Base-by-base conservation (phyloP, 2,329 filamentous ascomycete species). In the Beauveria australis region DNA sequence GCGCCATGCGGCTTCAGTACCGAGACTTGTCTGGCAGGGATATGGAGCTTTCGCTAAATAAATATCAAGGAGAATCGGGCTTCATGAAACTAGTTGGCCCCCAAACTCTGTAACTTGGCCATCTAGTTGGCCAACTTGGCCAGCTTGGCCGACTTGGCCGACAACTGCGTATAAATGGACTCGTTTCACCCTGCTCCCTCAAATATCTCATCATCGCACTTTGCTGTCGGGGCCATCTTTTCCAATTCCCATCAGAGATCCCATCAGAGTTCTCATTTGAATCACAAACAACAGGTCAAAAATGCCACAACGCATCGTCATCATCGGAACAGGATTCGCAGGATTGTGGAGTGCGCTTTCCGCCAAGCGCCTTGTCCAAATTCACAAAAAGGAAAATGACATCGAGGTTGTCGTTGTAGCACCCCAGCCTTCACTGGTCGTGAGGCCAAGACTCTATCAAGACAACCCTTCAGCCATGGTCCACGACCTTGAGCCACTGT, bases 271-370 rank as follows among this genome's bases (percentile, higher is more conserved):
- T 41, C 10, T 1, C 4, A 18, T 26, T 12, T 19, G n/a, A 22
- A 2, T 28, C 14, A 14, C 22, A 16, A 10, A 30, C 12, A 22
- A 18, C 18, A 37, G 14, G 12, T 12, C 16, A 24, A 48, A 3
- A n/a, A 61, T 56, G 53, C 4, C 46, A 14, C 12, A 47, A 18
- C 51, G 59, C n/a, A 65, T 67, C 18, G 43, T 66, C 37, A 63
- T 69, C 8, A 53, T 74, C 33, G 72, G 73, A 3, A 63, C 72
- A n/a, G 72, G 73, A 0, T 74, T 75, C 51, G 70, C 71, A 24
- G 73, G 73, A 10, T 55, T 74, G 2, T 73, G 71, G 71, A 74
- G 72, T 41, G 74, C 73, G 7, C 65, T 75, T 1, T 64, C 71
- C 6, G 73, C 74, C 26, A 67, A 66, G 52, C 68, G 72, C 2